These are phyloP conservation scores for Ceratobasidium sp. DNA, from an alignment of 1,284 basidiomycete genomes.

Conservation along the genomic window DNA sequence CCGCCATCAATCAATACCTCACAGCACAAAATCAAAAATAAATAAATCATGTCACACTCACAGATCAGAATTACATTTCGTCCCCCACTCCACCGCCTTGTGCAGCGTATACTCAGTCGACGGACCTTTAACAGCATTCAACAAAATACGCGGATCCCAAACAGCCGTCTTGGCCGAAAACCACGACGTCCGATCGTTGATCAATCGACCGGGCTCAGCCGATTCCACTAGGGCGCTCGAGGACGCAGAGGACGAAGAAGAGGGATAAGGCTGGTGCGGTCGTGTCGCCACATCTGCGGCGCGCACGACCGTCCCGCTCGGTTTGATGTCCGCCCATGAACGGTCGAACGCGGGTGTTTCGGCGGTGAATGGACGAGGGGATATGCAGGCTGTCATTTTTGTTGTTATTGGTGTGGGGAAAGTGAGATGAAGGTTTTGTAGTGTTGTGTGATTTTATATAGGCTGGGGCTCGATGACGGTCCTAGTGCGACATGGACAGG, in stretches of 20 bases:
- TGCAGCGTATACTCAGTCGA: slow-evolving; percentile 15
- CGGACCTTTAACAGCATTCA: slow-evolving; percentile 24
- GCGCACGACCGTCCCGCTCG: slow-evolving; percentile 28
- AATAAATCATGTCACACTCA: slow-evolving; percentile 7
- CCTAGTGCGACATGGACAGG: background rate
- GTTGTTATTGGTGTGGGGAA: too few relatives aligned
- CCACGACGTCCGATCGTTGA: slow-evolving; percentile 36
- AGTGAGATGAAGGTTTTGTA: too few relatives aligned
- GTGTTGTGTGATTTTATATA: too few relatives aligned
- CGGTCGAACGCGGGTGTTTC: slow-evolving; percentile 43
- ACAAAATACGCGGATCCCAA: slow-evolving; percentile 40
- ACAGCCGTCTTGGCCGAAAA: slow-evolving; percentile 43
- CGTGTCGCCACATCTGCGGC: slow-evolving; percentile 39
- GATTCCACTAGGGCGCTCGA: slow-evolving; percentile 28
- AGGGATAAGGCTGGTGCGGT: slow-evolving; percentile 25
- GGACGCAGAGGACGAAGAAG: slow-evolving; percentile 1
- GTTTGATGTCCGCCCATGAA: slow-evolving; percentile 43
- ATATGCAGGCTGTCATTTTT: slow-evolving; percentile 36
- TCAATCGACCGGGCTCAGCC: slow-evolving; percentile 23
- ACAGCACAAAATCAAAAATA: background rate
- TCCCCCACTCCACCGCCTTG: slow-evolving; percentile 43
- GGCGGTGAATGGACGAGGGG: slow-evolving; percentile 26
- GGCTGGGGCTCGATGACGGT: background rate
- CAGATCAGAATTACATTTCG: slow-evolving; percentile 38
- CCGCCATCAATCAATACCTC: too few relatives aligned